Percentiles rank a stretch among this genome's conserved stretches.
phyloP scores from a whole-genome alignment of 495 filamentous ascomycete genomes.

The Astrothelium macrocarpum region DNA sequence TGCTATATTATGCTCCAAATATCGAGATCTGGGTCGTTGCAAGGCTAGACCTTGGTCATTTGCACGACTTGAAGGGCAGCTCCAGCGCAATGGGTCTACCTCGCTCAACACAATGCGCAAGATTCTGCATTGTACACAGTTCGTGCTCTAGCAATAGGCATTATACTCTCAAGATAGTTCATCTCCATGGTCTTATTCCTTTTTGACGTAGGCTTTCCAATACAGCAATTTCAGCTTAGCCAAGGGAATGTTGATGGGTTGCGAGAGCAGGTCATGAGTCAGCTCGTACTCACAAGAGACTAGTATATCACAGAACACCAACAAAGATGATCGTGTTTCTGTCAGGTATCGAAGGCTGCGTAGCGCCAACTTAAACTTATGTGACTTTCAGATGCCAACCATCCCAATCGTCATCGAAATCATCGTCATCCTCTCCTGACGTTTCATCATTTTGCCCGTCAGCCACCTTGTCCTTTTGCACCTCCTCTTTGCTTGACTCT shows the following conservation, averaged over 20 bases:
- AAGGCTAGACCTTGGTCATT: not conserved
- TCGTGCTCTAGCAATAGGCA: no score
- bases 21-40: not conserved
- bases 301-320: not conserved
- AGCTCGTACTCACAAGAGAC: not conserved
- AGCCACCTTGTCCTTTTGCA: constrained; percentile 24
- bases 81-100: no score
- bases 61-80: not conserved
- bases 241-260: no score
- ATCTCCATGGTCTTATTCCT: no score
- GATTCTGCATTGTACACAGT: no score
- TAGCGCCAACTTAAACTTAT: not conserved
- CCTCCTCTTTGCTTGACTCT: constrained; percentile 22
- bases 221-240: no score
- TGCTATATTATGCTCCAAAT: not conserved
- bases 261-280: not conserved
- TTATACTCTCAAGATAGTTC: no score
- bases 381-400: constrained; percentile 53
- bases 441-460: constrained; percentile 34
- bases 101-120: no score
- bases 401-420: constrained; percentile 57
- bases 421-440: constrained; percentile 48
- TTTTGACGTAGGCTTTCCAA: no score
- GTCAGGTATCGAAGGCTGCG: no score
- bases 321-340: not conserved